Evolutionary conservation across 2,329 filamentous ascomycete genomes (phyloP).

Genomic region (Colletotrichum sp.): DNA sequence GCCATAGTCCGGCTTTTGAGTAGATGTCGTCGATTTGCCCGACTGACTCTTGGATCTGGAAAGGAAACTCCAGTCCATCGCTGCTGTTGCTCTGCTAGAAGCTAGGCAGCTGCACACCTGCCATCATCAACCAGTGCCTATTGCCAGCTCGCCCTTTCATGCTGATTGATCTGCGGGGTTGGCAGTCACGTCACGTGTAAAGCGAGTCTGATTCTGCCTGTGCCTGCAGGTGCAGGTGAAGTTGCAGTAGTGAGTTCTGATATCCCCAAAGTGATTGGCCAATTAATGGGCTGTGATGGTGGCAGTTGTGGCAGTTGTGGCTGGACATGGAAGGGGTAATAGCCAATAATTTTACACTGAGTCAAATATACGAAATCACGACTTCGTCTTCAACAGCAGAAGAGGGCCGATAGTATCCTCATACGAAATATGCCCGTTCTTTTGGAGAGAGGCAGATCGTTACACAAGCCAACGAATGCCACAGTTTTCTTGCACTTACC

Average conservation of each 20-base stretch:
- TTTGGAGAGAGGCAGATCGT: background rate
- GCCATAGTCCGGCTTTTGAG: background rate
- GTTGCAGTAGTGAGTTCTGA: background rate
- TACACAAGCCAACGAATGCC: background rate
- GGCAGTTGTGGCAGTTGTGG: background rate
- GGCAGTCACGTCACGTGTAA: background rate
- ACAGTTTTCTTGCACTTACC: background rate
- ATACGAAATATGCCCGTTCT: background rate
- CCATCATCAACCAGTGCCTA: background rate
- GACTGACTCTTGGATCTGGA: background rate
- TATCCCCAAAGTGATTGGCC: fast-evolving
- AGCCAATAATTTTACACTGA: background rate
- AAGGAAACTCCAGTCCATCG: background rate
- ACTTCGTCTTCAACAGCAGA: background rate
- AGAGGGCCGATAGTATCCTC: background rate
- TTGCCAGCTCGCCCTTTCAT: background rate
- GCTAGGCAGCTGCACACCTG: background rate
- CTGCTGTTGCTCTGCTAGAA: background rate
- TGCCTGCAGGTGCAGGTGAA: background rate
- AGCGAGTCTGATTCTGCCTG: background rate
- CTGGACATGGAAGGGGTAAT: background rate
- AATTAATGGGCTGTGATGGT: background rate
- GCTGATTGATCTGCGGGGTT: background rate
- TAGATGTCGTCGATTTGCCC: background rate
- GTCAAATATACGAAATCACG: background rate